These are phyloP conservation scores for Ogataea neopini DNA, from an alignment of 805 yeast species.

Conservation along the genomic window DNA sequence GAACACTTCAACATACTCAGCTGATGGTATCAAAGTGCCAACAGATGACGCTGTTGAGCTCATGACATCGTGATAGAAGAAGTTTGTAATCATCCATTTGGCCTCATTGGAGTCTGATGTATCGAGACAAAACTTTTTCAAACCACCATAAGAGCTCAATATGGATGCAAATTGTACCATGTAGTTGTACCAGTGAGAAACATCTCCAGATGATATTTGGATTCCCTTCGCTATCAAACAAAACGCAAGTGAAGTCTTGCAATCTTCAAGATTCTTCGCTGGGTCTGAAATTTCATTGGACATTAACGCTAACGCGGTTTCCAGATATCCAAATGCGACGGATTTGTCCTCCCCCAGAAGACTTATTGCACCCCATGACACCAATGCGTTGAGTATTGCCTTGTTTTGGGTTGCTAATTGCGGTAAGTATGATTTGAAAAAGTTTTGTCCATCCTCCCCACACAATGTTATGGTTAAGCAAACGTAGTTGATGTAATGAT, in stretches of 20 bases:
- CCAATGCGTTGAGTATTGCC: slow-evolving; percentile 46
- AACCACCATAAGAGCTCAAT: slow-evolving; percentile 19
- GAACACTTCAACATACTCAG: background rate
- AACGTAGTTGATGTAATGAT: slow-evolving; percentile 45
- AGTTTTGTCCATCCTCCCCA: slow-evolving; percentile 45
- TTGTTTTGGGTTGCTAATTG: slow-evolving; percentile 51
- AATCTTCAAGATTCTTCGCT: slow-evolving; percentile 3
- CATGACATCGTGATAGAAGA: slow-evolving; percentile 39
- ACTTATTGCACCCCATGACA: slow-evolving; percentile 52
- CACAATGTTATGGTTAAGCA: slow-evolving; percentile 47
- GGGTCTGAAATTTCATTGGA: background rate
- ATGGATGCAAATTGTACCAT: slow-evolving; percentile 22
- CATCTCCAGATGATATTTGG: background rate
- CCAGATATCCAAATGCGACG: background rate
- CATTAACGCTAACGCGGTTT: background rate
- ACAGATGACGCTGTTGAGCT: background rate
- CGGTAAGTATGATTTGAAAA: slow-evolving; percentile 51
- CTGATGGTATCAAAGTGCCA: background rate
- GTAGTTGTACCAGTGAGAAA: slow-evolving; percentile 7
- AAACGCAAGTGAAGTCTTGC: background rate
- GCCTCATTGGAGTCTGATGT: slow-evolving; percentile 33
- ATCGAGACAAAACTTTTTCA: slow-evolving; percentile 22
- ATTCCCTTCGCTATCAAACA: background rate
- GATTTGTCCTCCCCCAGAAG: slow-evolving; percentile 8
- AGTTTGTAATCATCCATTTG: slow-evolving; percentile 36